phyloP scores from a whole-genome alignment of 1,284 basidiomycete species.

The Coniophora puteana region DNA sequence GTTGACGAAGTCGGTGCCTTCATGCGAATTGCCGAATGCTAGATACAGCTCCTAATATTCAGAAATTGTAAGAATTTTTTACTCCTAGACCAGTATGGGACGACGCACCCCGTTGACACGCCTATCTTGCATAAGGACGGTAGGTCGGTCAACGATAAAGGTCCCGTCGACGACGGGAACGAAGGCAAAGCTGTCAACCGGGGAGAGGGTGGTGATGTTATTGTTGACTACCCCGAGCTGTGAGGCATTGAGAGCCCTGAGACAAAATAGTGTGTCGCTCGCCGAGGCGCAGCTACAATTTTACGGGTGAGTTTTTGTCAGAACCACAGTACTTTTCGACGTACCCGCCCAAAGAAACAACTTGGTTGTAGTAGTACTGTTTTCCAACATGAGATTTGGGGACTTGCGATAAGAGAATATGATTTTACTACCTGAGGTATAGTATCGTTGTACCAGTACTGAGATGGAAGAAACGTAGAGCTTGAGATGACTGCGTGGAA shows the following conservation, averaged over 20 bases:
- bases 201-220: constrained; percentile 26
- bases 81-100: no score
- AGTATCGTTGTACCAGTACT: constrained; percentile 37
- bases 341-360: constrained; percentile 27
- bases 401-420: not conserved
- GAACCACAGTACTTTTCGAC: constrained; percentile 9
- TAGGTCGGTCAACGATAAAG: constrained; percentile 39
- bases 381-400: not conserved
- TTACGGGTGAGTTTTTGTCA: not conserved
- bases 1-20: constrained; percentile 34
- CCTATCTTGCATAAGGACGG: constrained; percentile 26
- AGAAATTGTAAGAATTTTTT: constrained; percentile 31
- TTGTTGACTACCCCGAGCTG: constrained; percentile 30
- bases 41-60: constrained; percentile 26
- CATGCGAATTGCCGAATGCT: constrained; percentile 34
- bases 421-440: constrained; percentile 34
- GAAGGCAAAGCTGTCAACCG: constrained; percentile 33
- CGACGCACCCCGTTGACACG: constrained; percentile 36
- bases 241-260: constrained; percentile 27
- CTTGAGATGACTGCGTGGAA: constrained; percentile 41
- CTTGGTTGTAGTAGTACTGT: constrained; percentile 27
- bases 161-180: constrained; percentile 40
- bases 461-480: constrained; percentile 39
- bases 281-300: constrained; percentile 2
- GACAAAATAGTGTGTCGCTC: constrained; percentile 11